Base-by-base conservation (phyloP, 768 basidiomycete genomes). In the Mycena capillaripes region DNA sequence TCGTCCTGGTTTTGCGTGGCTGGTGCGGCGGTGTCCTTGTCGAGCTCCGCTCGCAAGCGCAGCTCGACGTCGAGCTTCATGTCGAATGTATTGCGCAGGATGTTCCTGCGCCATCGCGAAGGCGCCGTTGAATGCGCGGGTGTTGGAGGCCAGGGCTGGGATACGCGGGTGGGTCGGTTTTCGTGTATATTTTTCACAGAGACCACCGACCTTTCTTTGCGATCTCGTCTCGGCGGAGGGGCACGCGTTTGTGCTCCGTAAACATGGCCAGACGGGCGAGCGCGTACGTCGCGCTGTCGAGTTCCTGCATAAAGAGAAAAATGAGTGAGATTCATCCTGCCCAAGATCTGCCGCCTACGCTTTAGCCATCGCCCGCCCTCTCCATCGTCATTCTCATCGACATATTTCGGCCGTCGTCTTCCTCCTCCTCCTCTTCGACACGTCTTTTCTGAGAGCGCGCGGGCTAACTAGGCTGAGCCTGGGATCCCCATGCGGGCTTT, bases 21-120 rank as follows among this genome's bases (percentile, higher is more conserved):
- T 14, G 77, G 76, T 34, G 77, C 82, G 38, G 73, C 78, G 1
- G 80, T 81, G 17, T 86, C 86, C 30, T 86, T 84, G 14, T 90
- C 90, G 5, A 89, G 79, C 62, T 84, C 89, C 38, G 87, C 89
- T 25, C 91, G 89, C 0, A 90, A 84, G 56, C 90, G 89, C 6
- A 98, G 87, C 78, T 95, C 94, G 30, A 92, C 90, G n/a, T n/a
- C n/a, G 10, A 98, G 86, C 76, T 97, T 95, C 90, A 97, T 91
- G 3, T 93, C 95, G 74, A 97, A 93, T 0, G 88, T 91, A 16
- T 85, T 85, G 17, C 83, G 82, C 6, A 98, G 84, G 9, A n/a
- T 89, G 89, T 6, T 79, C 79, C 70, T 97, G 95, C 2, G 95
- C 95, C 21, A 78, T 78, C 0, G 79, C 79, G 42, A 95, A 88